These are phyloP conservation scores for Gnomoniopsis smithogilvyi DNA, from an alignment of 2,329 filamentous ascomycete genomes.

Conservation along the genomic window DNA sequence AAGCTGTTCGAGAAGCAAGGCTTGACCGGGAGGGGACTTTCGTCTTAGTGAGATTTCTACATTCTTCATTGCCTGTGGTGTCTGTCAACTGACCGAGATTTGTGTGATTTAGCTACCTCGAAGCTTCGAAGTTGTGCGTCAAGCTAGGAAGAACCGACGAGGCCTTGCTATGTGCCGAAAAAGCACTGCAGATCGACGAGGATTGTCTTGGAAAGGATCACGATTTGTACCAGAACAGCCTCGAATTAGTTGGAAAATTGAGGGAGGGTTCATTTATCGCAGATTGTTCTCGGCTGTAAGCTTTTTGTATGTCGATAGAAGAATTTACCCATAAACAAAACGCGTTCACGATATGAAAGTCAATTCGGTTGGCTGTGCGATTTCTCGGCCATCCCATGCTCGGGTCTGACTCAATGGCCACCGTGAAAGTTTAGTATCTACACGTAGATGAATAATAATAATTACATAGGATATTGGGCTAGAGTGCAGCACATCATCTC, in stretches of 20 bases:
- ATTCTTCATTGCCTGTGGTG: background rate
- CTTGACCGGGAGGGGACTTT: background rate
- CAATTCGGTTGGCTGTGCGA: too few species aligned
- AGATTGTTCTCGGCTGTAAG: too few species aligned
- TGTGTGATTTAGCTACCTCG: background rate
- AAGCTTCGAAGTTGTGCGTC: background rate
- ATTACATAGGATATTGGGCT: too few species aligned
- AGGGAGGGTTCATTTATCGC: background rate
- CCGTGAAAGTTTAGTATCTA: too few species aligned
- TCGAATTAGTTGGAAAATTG: background rate
- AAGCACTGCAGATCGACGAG: background rate
- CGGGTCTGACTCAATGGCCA: too few species aligned
- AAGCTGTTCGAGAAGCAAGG: background rate
- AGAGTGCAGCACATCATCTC: background rate
- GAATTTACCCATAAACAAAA: too few species aligned
- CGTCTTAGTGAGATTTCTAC: background rate
- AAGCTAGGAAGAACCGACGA: background rate
- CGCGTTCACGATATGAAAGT: too few species aligned
- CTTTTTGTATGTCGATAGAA: too few species aligned
- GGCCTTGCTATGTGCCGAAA: background rate
- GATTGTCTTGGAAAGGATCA: background rate
- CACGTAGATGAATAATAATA: too few species aligned
- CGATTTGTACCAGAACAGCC: background rate
- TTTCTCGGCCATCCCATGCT: too few species aligned
- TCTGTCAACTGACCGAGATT: background rate